A percentile compares a stretch with the other conserved stretches of the same genome.
Conservation (phyloP, 169 alveolate genomes). For the Theileria orientalis region DNA sequence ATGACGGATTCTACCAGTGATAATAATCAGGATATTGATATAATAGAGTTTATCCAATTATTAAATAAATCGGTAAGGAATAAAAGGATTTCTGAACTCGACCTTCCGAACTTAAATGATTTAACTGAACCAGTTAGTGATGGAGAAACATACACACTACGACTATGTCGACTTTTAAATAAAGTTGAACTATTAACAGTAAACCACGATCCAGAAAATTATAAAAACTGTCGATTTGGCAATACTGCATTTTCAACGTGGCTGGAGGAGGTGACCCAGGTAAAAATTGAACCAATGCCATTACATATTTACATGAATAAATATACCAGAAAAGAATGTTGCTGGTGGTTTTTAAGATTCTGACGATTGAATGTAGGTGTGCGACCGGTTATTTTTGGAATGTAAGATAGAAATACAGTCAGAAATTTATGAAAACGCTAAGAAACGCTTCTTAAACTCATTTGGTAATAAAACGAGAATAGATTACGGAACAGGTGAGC, state of each 20-base stretch:
- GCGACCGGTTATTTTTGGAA: constrained; percentile 3
- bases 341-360: neutral
- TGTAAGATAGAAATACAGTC: neutral
- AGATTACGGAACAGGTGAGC: constrained; percentile 98
- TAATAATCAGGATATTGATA: too few relatives aligned
- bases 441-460: constrained; percentile 81
- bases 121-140: neutral
- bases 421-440: neutral
- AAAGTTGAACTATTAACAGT: constrained; percentile 9
- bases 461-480: constrained; percentile 92
- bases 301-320: too few relatives aligned
- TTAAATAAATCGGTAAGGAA: neutral
- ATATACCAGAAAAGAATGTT: too few relatives aligned
- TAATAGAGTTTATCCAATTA: constrained; percentile 2
- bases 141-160: too few relatives aligned
- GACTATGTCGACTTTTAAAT: constrained; percentile 1
- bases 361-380: neutral
- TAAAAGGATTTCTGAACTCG: neutral
- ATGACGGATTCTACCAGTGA: too few relatives aligned
- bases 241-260: constrained; percentile 48
- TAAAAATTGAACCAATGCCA: neutral
- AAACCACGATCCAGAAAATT: constrained; percentile 34
- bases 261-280: constrained; percentile 26
- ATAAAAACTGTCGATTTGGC: constrained; percentile 50
- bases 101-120: neutral